A percentile compares a stretch with the other conserved stretches of the same genome.
Conservation (phyloP, 2,329 filamentous ascomycete species). For the Hypoxylon rubiginosum region DNA sequence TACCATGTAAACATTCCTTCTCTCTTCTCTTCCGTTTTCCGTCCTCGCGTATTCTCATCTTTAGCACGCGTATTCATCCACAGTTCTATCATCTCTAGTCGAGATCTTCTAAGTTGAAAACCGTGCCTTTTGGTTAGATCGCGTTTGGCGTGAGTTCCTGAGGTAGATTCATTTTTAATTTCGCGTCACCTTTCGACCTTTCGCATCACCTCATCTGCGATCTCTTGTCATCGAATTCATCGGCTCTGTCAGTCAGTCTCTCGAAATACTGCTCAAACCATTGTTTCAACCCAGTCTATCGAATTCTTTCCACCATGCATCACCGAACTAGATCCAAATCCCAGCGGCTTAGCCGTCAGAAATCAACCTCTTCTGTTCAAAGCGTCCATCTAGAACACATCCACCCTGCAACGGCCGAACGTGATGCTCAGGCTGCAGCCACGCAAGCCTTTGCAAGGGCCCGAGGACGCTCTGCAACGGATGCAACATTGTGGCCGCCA, state of each 20-base stretch:
- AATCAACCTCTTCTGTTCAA: constrained; percentile 65
- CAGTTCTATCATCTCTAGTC: constrained; percentile 46
- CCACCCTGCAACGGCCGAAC: constrained; percentile 62
- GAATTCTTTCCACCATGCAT: constrained; percentile 57
- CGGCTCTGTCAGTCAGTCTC: neutral
- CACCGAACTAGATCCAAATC: constrained; percentile 63
- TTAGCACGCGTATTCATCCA: constrained; percentile 44
- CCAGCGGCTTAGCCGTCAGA: constrained; percentile 63
- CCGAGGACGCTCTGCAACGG: constrained; percentile 57
- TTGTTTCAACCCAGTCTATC: constrained; percentile 12
- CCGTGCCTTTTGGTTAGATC: constrained; percentile 49
- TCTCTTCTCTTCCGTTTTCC: too few species aligned
- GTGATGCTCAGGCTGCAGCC: constrained; percentile 74
- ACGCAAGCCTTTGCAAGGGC: constrained; percentile 70
- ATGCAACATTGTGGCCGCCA: constrained; percentile 54
- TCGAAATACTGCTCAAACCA: constrained; percentile 3
- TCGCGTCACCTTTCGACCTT: constrained; percentile 15
- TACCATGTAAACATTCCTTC: neutral
- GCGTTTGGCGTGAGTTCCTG: constrained; percentile 36
- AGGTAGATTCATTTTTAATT: constrained; percentile 7
- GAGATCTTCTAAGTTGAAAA: constrained; percentile 42
- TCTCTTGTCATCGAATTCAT: constrained; percentile 14
- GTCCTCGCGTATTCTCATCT: constrained; percentile 40
- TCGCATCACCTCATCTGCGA: constrained; percentile 23
- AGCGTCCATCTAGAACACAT: constrained; percentile 64